Percentiles rank a stretch among this genome's conserved stretches.
Conservation (phyloP, 192 early-diverging fungal species). For the Phlyctochytrium planicorne region DNA sequence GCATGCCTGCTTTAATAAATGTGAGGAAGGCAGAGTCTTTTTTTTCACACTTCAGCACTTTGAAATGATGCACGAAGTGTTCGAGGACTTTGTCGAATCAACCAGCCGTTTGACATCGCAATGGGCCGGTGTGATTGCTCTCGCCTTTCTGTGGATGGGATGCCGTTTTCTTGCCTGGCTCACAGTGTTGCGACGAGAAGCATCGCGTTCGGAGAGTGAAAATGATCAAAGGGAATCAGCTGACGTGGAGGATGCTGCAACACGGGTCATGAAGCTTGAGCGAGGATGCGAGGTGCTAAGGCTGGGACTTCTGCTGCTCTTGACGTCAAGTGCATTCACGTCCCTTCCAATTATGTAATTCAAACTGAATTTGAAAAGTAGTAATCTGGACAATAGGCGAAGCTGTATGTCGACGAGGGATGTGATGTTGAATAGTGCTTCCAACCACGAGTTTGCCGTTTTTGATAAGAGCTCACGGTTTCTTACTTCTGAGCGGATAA, state of each 20-base stretch:
- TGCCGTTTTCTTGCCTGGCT: background rate
- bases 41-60: too few relatives aligned
- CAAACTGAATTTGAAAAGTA: background rate
- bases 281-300: background rate
- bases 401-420: background rate
- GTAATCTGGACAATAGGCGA: background rate
- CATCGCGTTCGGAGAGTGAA: background rate
- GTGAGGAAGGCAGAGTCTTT: too few relatives aligned
- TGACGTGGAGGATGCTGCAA: background rate
- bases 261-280: background rate
- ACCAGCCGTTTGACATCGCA: background rate
- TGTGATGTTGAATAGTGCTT: background rate
- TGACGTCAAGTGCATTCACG: background rate
- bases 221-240: conserved; percentile 1
- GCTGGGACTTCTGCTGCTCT: background rate
- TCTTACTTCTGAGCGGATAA: background rate
- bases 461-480: background rate
- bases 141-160: conserved; percentile 4
- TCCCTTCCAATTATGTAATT: background rate
- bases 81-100: background rate
- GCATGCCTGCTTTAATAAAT: too few relatives aligned
- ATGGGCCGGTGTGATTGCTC: background rate
- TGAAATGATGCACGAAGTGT: too few relatives aligned
- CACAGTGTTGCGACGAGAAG: background rate
- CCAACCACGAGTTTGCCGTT: background rate